phyloP scores from a whole-genome alignment of 305 asterid species.

The Petunia hybrid region DNA sequence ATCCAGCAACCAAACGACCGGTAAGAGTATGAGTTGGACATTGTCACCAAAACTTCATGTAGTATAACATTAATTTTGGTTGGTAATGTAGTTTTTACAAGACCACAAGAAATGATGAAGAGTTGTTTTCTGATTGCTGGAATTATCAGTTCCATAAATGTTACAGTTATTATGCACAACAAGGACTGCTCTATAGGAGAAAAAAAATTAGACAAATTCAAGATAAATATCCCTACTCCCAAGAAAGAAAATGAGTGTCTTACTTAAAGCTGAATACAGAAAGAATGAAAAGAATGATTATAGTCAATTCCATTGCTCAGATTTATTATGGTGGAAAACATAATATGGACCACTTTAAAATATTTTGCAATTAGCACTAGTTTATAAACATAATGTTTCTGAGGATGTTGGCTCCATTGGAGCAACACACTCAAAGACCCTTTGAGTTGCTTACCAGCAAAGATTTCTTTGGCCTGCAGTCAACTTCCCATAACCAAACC shows the following conservation, averaged over 20 bases:
- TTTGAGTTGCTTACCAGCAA: slow-evolving; percentile 46
- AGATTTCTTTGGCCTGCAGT: slow-evolving; percentile 35
- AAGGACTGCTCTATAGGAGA: background rate
- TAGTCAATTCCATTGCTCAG: slow-evolving; percentile 15
- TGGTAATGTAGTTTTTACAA: background rate
- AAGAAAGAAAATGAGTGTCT: slow-evolving; percentile 27
- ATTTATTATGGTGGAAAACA: slow-evolving; percentile 16
- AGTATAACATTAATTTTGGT: background rate
- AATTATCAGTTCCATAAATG: background rate
- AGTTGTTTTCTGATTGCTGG: background rate
- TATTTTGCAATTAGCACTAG: slow-evolving; percentile 40
- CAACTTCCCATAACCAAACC: slow-evolving; percentile 42
- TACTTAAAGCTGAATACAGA: background rate
- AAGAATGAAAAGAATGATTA: background rate
- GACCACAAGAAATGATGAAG: background rate
- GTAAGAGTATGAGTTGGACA: background rate
- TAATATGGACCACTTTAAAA: slow-evolving; percentile 45
- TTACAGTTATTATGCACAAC: background rate
- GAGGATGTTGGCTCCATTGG: slow-evolving; percentile 42
- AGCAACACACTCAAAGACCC: slow-evolving; percentile 30
- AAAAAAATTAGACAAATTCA: background rate
- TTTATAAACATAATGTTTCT: slow-evolving; percentile 33
- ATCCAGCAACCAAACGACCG: too few relatives aligned
- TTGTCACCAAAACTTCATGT: slow-evolving; percentile 3
- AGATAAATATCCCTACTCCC: slow-evolving; percentile 26